A percentile compares a stretch with the other conserved stretches of the same genome.
Evolutionary conservation across 2,329 filamentous ascomycete species (phyloP).

Genomic region (Teratosphaeria pseudoeucalypti): DNA sequence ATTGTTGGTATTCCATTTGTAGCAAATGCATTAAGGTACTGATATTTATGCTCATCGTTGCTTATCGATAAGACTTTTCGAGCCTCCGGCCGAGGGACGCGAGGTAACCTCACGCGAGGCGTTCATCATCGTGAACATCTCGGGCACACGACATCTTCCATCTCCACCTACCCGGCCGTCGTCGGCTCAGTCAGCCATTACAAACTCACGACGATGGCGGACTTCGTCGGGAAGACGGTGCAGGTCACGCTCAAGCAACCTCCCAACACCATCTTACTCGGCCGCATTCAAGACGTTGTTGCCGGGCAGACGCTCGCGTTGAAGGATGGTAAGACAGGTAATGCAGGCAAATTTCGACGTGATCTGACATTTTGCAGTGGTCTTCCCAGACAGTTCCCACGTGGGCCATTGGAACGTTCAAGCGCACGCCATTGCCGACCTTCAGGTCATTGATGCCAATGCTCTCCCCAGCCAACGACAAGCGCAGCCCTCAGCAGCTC

Average conservation of each 20-base stretch:
- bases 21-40: neutral
- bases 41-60: neutral
- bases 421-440: slow-evolving; percentile 48
- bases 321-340: slow-evolving; percentile 51
- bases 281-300: slow-evolving; percentile 56
- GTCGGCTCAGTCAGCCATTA: neutral
- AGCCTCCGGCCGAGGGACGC: neutral
- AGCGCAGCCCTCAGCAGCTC: neutral
- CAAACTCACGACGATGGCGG: slow-evolving; percentile 10
- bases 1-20: neutral
- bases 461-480: neutral
- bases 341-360: neutral
- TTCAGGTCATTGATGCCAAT: slow-evolving; percentile 36
- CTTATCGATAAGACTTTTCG: neutral
- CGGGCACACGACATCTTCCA: neutral
- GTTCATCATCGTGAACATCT: neutral
- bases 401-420: slow-evolving; percentile 47
- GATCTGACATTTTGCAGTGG: slow-evolving; percentile 34
- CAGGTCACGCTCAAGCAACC: slow-evolving; percentile 60
- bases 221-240: slow-evolving; percentile 68
- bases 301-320: slow-evolving; percentile 60
- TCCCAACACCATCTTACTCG: slow-evolving; percentile 53
- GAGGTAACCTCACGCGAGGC: neutral
- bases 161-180: neutral
- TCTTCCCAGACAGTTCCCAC: slow-evolving; percentile 44